phyloP scores from a whole-genome alignment of 768 basidiomycete genomes.

The Agaricus blazei region DNA sequence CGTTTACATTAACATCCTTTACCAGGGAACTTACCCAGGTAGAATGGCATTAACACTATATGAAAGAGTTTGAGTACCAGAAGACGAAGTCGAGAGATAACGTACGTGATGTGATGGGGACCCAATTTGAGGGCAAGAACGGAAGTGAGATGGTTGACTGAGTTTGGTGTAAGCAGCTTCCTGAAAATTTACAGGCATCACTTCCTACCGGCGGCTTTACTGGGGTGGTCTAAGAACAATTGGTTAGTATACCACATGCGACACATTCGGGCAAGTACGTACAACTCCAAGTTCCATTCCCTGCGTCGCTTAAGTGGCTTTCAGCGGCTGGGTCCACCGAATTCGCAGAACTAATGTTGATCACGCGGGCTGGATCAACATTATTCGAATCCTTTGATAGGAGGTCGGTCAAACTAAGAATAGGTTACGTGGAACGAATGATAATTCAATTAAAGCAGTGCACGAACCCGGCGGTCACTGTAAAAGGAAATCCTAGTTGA shows the following conservation, averaged over 20 bases:
- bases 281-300: conserved; percentile 79
- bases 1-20: not conserved
- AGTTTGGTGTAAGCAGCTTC: not conserved
- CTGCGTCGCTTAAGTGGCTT: conserved; percentile 43
- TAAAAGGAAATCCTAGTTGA: not conserved
- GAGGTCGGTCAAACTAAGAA: conserved; percentile 46
- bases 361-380: conserved; percentile 65
- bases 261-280: conserved; percentile 23
- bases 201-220: conserved; percentile 65
- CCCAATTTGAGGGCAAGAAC: conserved; percentile 66
- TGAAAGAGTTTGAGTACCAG: not conserved
- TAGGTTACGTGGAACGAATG: not conserved
- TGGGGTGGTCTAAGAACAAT: conserved; percentile 57
- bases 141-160: conserved; percentile 76
- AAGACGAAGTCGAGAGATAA: conserved; percentile 9
- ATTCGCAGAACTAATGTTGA: conserved; percentile 77
- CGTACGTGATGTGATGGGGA: conserved; percentile 59
- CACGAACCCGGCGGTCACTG: conserved; percentile 50
- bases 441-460: not conserved
- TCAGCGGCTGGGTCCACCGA: conserved; percentile 51
- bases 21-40: conserved; percentile 53
- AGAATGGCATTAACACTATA: conserved; percentile 80
- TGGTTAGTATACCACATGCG: not conserved
- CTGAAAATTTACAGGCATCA: not conserved
- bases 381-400: conserved; percentile 62